phyloP scores from a whole-genome alignment of 2,329 filamentous ascomycete genomes.

The Chaetomiaceae sp. region DNA sequence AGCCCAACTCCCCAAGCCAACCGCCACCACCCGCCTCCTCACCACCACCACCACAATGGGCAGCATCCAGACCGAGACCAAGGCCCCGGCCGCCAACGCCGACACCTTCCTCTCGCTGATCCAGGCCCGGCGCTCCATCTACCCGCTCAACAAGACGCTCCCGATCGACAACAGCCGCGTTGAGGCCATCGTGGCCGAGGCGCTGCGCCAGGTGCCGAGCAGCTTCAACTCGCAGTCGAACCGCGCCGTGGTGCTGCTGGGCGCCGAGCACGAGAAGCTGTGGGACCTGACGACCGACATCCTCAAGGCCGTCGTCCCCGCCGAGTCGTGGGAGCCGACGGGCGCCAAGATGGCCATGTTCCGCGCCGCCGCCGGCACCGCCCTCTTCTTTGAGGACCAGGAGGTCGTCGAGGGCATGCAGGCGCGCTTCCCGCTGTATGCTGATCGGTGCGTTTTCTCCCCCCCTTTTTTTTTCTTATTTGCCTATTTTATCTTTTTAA shows the following conservation, averaged over 20 bases:
- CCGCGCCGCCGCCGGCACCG: slow-evolving; percentile 69
- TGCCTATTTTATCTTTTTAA: background rate
- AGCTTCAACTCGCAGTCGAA: slow-evolving; percentile 88
- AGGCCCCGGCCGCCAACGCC: slow-evolving; percentile 49
- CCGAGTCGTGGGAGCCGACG: slow-evolving; percentile 55
- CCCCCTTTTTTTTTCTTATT: background rate
- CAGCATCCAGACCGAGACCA: slow-evolving; percentile 34
- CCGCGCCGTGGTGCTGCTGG: slow-evolving; percentile 72
- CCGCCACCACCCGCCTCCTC: slow-evolving; percentile 5
- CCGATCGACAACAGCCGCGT: slow-evolving; percentile 54
- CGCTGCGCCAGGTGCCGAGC: slow-evolving; percentile 66
- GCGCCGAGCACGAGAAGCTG: slow-evolving; percentile 78
- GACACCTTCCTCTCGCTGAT: slow-evolving; percentile 57
- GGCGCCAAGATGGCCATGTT: slow-evolving; percentile 48
- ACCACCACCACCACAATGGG: slow-evolving; percentile 39
- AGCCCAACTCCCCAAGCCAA: background rate
- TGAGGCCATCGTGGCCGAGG: slow-evolving; percentile 59
- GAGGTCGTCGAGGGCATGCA: slow-evolving; percentile 61
- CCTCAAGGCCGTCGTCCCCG: slow-evolving; percentile 64
- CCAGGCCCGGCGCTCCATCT: slow-evolving; percentile 64
- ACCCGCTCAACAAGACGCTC: slow-evolving; percentile 61
- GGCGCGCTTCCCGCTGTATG: slow-evolving; percentile 65
- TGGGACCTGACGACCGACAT: slow-evolving; percentile 69
- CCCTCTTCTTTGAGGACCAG: slow-evolving; percentile 83
- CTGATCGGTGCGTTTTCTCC: slow-evolving; percentile 43